Evolutionary conservation across 1,284 basidiomycete genomes (phyloP).

Genomic region (Trichosporon sp.): DNA sequence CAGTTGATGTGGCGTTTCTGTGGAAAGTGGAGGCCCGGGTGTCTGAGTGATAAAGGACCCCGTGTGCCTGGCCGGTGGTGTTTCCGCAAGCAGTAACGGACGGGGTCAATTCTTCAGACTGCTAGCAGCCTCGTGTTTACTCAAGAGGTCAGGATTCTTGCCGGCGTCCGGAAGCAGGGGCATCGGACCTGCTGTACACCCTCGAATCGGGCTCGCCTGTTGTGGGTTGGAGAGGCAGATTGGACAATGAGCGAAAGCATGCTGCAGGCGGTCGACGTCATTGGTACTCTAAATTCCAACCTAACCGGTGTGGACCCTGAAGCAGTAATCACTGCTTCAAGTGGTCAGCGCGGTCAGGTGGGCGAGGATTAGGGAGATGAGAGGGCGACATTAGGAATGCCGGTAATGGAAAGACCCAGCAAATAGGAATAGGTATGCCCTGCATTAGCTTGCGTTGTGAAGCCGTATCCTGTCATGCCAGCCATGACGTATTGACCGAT

Average conservation of each 20-base stretch:
- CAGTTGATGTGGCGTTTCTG: conserved; percentile 14
- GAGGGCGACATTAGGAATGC: not conserved
- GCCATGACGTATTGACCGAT: conserved; percentile 13
- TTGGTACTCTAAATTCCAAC: conserved; percentile 6
- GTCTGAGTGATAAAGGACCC: not conserved
- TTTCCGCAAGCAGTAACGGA: conserved; percentile 4
- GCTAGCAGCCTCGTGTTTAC: not conserved
- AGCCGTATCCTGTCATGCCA: not conserved
- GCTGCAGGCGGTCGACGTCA: not conserved
- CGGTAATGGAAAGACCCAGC: not conserved
- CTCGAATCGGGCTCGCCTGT: conserved; percentile 6
- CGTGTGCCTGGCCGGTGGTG: not conserved
- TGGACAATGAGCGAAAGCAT: not conserved
- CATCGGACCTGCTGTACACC: not conserved
- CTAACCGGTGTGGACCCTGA: conserved; percentile 9
- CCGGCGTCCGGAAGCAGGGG: conserved; percentile 2
- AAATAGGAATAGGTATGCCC: not conserved
- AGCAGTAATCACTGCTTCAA: not conserved
- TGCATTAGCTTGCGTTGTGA: not conserved
- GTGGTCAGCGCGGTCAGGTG: not conserved
- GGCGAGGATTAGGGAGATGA: not conserved
- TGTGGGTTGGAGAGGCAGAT: not conserved
- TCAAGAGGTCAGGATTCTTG: not conserved
- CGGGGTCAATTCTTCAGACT: conserved; percentile 8
- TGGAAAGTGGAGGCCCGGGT: not conserved